Base-by-base conservation (phyloP, 169 alveolate species). In the Plasmodium yoelii region DNA sequence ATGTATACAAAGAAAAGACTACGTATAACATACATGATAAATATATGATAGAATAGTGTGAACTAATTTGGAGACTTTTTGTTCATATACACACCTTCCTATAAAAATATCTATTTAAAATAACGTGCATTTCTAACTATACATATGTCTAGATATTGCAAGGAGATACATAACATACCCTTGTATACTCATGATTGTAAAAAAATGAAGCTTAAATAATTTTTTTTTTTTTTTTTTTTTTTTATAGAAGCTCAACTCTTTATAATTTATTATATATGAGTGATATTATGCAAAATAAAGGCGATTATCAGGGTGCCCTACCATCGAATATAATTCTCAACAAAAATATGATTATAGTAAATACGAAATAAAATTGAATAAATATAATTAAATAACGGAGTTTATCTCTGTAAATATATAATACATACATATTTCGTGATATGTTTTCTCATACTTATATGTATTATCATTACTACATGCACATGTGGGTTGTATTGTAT, bases 271-370 rank as follows among this genome's bases (percentile, higher is more conserved):
- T 82, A 55, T 15, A 82, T 18, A 82, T 67, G 53, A 82, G 90
- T 51, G 90, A 82, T 57, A 82, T 56, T 67, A 82, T 82, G 90
- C 82, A 82, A 56, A 82, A 56, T 82, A 82, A 65, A 60, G 53
- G 74, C 34, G 90, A 65, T 57, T 82, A 82, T 19, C 64, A 67
- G 19, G 82, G 55, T 55, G 42, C 65, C 22, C 47, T 82, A 47
- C 55, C 90, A 7, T 34, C 19, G 19, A 82, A 82, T 44, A 67
- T 82, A 82, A 34, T 15, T 18, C 56, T 82, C 26, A 53, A 82
- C 90, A 82, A 67, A 49, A 53, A 82, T 42, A 42, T 53, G 56
- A 82, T 82, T 28, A 51, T 82, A 56, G 90, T 82, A 82, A 82
- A 46, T 13, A 15, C 8, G 55, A 39, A 59, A 24, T 39, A 71